Evolutionary conservation across 2,329 filamentous ascomycete species (phyloP).

Genomic region (Fusarium liriodendri): DNA sequence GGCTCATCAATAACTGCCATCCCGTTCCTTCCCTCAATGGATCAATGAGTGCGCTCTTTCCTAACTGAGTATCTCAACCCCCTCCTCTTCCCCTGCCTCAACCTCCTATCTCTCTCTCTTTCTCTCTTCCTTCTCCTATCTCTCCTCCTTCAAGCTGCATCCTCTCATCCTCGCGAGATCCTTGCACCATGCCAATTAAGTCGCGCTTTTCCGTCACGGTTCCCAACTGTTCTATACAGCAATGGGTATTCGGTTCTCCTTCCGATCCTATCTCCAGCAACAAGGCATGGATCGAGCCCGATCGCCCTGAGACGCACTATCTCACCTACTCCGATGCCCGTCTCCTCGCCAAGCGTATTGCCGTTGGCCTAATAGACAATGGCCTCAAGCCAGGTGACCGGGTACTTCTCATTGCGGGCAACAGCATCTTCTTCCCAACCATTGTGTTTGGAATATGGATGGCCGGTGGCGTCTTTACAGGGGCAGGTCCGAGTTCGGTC

Average conservation of each 20-base stretch:
- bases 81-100: neutral
- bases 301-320: constrained; percentile 73
- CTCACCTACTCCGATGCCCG: constrained; percentile 74
- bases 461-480: constrained; percentile 82
- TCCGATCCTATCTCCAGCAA: constrained; percentile 56
- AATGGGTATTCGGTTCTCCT: constrained; percentile 66
- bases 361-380: constrained; percentile 71
- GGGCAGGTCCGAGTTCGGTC: constrained; percentile 77
- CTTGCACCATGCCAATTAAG: constrained; percentile 56
- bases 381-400: constrained; percentile 77
- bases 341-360: constrained; percentile 77
- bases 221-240: constrained; percentile 62
- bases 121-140: neutral
- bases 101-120: neutral
- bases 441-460: constrained; percentile 80
- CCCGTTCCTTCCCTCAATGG: neutral
- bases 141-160: neutral
- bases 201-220: constrained; percentile 60
- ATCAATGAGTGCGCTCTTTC: neutral
- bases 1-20: neutral
- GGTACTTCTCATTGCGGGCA: constrained; percentile 78
- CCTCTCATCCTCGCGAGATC: neutral
- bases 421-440: constrained; percentile 78
- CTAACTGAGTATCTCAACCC: neutral
- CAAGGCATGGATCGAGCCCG: constrained; percentile 71